phyloP scores from a whole-genome alignment of 306 rosid species.

The Psophocarpus tetragonolobus region DNA sequence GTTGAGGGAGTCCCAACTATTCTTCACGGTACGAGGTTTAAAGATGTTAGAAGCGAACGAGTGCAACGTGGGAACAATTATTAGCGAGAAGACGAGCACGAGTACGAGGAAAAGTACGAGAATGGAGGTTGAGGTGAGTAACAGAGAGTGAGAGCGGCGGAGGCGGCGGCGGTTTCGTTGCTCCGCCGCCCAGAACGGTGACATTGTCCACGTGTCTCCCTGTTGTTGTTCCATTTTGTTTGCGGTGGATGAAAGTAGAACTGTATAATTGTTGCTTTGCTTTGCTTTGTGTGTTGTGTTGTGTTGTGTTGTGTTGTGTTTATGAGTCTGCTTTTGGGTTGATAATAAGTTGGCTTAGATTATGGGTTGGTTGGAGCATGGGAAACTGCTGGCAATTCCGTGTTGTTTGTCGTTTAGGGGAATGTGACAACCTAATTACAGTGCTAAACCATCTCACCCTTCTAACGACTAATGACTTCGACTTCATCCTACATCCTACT shows the following conservation, averaged over 20 bases:
- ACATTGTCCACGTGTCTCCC: constrained; percentile 39
- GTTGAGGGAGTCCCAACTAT: constrained; percentile 76
- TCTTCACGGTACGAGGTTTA: constrained; percentile 64
- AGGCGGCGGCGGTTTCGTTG: constrained; percentile 36
- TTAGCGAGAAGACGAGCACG: constrained; percentile 42
- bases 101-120: constrained; percentile 43
- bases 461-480: no score
- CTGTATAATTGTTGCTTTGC: neutral
- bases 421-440: neutral
- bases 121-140: constrained; percentile 54
- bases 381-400: neutral
- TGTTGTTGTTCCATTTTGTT: constrained; percentile 46
- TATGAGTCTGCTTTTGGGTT: neutral
- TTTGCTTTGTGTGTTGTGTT: constrained; percentile 1
- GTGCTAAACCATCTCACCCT: neutral
- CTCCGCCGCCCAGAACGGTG: constrained; percentile 62
- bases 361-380: neutral
- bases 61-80: constrained; percentile 51
- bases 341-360: neutral
- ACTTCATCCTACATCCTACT: no score
- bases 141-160: constrained; percentile 57
- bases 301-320: neutral
- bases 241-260: neutral
- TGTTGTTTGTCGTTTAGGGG: neutral
- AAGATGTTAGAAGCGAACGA: constrained; percentile 62